Evolutionary conservation across 2,329 filamentous ascomycete species (phyloP).

Genomic region (Colletotrichum scovillei): DNA sequence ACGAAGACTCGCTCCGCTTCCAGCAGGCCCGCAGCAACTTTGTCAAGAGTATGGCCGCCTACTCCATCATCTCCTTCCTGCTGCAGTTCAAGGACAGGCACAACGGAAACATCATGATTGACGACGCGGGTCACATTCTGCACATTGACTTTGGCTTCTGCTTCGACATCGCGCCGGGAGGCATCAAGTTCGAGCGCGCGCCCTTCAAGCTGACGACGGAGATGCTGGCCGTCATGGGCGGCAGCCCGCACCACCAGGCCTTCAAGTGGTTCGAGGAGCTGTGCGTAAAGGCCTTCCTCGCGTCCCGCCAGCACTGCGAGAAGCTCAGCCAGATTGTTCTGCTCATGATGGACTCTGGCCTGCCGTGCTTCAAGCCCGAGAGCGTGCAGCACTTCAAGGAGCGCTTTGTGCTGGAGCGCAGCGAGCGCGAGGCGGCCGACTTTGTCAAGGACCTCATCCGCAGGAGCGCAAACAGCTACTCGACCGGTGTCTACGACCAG

Average conservation of each 20-base stretch:
- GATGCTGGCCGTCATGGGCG: constrained; percentile 99
- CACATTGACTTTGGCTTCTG: constrained; percentile 99
- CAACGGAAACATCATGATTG: constrained; percentile 99
- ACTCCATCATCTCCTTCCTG: constrained; percentile 95
- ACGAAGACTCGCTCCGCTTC: constrained; percentile 93
- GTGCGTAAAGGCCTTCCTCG: constrained; percentile 94
- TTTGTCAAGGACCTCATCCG: constrained; percentile 91
- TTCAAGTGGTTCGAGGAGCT: constrained; percentile 98
- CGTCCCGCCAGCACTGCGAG: constrained; percentile 85
- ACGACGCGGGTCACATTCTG: constrained; percentile 95
- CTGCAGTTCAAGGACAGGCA: constrained; percentile 99
- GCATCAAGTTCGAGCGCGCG: constrained; percentile 96
- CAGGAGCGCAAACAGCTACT: constrained; percentile 91
- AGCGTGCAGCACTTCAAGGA: constrained; percentile 93
- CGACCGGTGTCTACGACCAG: constrained; percentile 95
- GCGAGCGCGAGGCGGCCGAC: constrained; percentile 91
- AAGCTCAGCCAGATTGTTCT: constrained; percentile 91
- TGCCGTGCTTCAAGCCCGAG: constrained; percentile 98
- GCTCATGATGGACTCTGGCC: constrained; percentile 94
- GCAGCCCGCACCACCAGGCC: constrained; percentile 82
- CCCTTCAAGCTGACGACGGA: constrained; percentile 98
- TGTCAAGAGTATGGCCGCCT: constrained; percentile 99
- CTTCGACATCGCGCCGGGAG: constrained; percentile 97
- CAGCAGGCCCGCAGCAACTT: constrained; percentile 97
- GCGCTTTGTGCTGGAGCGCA: constrained; percentile 91